Evolutionary conservation across 2,329 filamentous ascomycete genomes (phyloP), one percentile per base, ranked within the genome.

Genomic region (Talaromyces sp.): DNA sequence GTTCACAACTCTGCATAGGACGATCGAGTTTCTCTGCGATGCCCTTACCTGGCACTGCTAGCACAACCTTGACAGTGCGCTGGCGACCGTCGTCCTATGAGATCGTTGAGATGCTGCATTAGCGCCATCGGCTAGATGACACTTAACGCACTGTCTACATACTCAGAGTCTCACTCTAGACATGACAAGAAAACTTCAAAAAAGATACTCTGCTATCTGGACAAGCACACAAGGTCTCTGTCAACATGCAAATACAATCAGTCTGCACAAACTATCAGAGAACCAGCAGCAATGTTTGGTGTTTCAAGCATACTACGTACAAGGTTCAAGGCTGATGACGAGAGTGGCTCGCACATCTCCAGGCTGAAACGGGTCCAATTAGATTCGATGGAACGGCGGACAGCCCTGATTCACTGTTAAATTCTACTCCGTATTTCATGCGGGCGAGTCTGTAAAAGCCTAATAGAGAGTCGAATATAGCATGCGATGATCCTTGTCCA

Each of bases 71-170:
- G 50, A 35, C 50, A 22, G 52, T 56, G 52, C 56, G 62, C 45
- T 60, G 62, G 62, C 61, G 43, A 54, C 41, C 35, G 61, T 57
- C 37, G 61, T 63, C 61, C 61, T 63, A 63, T 57, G 49, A 33
- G 61, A 57, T 56, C 31, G 31, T 22, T 37, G 33, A 15, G 49
- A 62, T 33, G 25, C 60, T 57, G 61, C 61, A 57, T 63, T 63
- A 63, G 61, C 50, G 61, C 54, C 61, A 63, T 63, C 37, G 33
- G 22, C 52, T 15, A 37, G 8, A 37, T 22, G 52, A 15, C 22
- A 22, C 22, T 22, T 22, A 56, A 50, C 8, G 7, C 17, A 47
- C n/a, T 47, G 22, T 27, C 35, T 37, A 37, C 35, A 37, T 37
- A 37, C 27, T 5, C 5, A 31, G 27, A 31, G 27, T 31, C 27